Percentiles rank a stretch among this genome's conserved stretches.
These are phyloP conservation scores for Nymphaea thermarum DNA, from an alignment of 164 flowering plant species.

Conservation along the genomic window DNA sequence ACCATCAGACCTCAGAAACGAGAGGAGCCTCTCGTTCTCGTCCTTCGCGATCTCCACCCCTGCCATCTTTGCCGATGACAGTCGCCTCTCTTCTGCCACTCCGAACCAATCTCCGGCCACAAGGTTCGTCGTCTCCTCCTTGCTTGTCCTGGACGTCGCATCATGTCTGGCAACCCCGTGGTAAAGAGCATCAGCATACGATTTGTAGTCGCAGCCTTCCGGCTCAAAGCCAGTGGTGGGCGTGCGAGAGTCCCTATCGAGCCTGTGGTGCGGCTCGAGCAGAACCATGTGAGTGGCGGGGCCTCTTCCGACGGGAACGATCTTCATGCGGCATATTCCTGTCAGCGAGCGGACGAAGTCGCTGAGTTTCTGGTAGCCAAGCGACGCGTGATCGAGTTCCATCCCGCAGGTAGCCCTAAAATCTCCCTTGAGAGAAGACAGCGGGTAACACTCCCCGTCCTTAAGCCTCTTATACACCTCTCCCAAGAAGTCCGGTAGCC, in stretches of 20 bases:
- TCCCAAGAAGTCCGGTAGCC: constrained; percentile 40
- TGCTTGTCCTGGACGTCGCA: background rate
- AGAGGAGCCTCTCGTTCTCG: constrained; percentile 13
- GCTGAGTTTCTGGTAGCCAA: constrained; percentile 50
- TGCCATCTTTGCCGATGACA: constrained; percentile 8
- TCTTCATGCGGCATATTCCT: constrained; percentile 28
- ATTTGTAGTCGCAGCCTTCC: background rate
- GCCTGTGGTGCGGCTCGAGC: constrained; percentile 3
- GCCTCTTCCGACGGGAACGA: constrained; percentile 27
- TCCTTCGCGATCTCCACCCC: constrained; percentile 4
- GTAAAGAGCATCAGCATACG: background rate
- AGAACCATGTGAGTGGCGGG: constrained; percentile 41
- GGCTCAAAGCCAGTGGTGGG: constrained; percentile 4
- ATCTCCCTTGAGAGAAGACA: constrained; percentile 54
- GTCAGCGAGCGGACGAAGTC: constrained; percentile 37
- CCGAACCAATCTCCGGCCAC: background rate
- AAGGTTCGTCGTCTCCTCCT: background rate
- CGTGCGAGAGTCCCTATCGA: background rate
- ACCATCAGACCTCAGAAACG: constrained; percentile 21
- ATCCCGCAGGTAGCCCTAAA: constrained; percentile 38
- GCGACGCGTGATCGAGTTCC: constrained; percentile 48
- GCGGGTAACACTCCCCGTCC: constrained; percentile 40
- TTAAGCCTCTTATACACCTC: constrained; percentile 15
- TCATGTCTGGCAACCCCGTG: background rate
- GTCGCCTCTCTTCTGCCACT: constrained; percentile 4